A percentile compares a stretch with the other conserved stretches of the same genome.
These are phyloP conservation scores for Phtheirospermum japonicum DNA, from an alignment of 257 asterid species.

Conservation along the genomic window DNA sequence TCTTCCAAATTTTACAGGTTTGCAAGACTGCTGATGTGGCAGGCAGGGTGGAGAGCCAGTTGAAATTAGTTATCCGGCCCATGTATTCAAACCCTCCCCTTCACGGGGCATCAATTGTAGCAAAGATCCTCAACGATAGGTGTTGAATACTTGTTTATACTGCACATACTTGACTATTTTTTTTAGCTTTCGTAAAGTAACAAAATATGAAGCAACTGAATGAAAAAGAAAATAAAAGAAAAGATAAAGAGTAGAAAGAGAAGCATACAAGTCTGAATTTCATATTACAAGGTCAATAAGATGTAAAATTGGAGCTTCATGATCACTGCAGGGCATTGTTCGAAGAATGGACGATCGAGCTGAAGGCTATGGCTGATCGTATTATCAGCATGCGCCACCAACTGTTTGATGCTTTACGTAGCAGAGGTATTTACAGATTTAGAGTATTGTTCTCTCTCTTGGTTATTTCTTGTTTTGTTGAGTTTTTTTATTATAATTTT, in stretches of 20 bases:
- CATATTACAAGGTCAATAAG: background rate
- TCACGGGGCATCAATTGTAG: constrained; percentile 96
- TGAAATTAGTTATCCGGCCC: constrained; percentile 94
- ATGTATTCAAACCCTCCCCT: constrained; percentile 97
- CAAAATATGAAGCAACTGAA: background rate
- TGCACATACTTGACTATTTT: constrained; percentile 4
- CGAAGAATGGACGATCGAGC: constrained; percentile 88
- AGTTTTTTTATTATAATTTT: background rate
- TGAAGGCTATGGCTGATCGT: constrained; percentile 98
- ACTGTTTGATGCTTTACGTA: constrained; percentile 73
- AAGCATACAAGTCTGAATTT: constrained; percentile 17
- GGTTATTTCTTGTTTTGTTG: background rate
- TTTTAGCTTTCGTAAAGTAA: constrained; percentile 1
- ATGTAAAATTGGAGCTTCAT: constrained; percentile 7
- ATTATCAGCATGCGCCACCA: constrained; percentile 88
- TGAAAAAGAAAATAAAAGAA: background rate
- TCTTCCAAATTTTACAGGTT: constrained; percentile 47
- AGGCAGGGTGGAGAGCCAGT: constrained; percentile 93
- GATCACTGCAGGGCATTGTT: constrained; percentile 62
- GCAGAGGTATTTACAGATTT: constrained; percentile 50
- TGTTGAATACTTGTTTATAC: constrained; percentile 22
- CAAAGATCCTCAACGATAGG: constrained; percentile 93
- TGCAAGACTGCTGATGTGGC: constrained; percentile 83
- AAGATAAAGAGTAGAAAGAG: constrained; percentile 7
- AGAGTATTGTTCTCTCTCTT: background rate